These are phyloP conservation scores for Hortiboletus campestris DNA, from an alignment of 768 basidiomycete species.

Conservation along the genomic window DNA sequence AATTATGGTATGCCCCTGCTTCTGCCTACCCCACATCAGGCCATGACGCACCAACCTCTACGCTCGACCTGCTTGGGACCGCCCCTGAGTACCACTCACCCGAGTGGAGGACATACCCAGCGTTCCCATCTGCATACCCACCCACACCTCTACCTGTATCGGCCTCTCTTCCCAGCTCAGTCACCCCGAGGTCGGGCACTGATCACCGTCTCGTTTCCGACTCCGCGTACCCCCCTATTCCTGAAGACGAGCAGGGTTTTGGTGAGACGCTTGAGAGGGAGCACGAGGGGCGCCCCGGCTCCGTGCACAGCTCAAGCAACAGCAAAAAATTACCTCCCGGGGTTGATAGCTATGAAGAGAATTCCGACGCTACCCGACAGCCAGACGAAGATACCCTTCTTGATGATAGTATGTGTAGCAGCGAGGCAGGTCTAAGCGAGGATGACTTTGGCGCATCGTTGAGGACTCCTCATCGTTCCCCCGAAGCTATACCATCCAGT, in stretches of 20 bases:
- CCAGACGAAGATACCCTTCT: conserved; percentile 20
- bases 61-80: conserved; percentile 20
- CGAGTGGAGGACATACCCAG: conserved; percentile 73
- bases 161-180: conserved; percentile 30
- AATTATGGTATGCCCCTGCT: conserved; percentile 64
- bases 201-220: conserved; percentile 4
- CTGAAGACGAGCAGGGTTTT: conserved; percentile 63
- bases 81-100: conserved; percentile 40
- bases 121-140: conserved; percentile 77
- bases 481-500: conserved; percentile 18
- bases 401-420: conserved; percentile 28
- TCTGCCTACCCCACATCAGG: conserved; percentile 35
- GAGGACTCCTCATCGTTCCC: conserved; percentile 52
- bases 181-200: conserved; percentile 1
- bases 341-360: conserved; percentile 34
- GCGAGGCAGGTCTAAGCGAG: conserved; percentile 31
- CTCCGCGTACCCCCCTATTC: conserved; percentile 29
- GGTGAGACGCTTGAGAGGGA: conserved; percentile 63
- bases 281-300: conserved; percentile 60
- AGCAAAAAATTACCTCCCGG: conserved; percentile 33
- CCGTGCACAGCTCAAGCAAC: conserved; percentile 63
- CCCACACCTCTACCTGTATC: conserved; percentile 56
- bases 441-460: conserved; percentile 68
- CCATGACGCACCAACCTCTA: conserved; percentile 12
- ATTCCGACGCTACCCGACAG: conserved; percentile 2